These are phyloP conservation scores for Suillus paluster DNA, from an alignment of 768 basidiomycete genomes.

Conservation along the genomic window DNA sequence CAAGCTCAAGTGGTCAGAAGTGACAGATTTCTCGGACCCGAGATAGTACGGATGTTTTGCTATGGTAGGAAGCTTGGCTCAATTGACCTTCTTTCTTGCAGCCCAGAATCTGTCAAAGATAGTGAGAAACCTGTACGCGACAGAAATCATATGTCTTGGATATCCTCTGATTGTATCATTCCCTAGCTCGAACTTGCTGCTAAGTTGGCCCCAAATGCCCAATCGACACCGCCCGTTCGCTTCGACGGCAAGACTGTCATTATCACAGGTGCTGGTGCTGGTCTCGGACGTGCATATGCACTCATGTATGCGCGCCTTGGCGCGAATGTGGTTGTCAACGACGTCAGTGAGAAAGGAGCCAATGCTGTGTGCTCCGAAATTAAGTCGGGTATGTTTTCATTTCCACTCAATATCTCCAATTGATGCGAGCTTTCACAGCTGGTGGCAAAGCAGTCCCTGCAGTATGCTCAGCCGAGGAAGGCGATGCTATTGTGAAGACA, in stretches of 20 bases:
- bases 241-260: conserved; percentile 92
- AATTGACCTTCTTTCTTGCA: conserved; percentile 33
- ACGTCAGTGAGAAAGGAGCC: conserved; percentile 87
- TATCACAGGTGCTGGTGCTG: conserved; percentile 93
- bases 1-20: conserved; percentile 79
- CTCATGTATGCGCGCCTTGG: conserved; percentile 90
- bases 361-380: conserved; percentile 88
- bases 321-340: conserved; percentile 97
- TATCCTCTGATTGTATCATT: neutral
- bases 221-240: conserved; percentile 69
- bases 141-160: neutral
- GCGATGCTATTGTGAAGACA: conserved; percentile 84
- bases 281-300: conserved; percentile 91
- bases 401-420: neutral
- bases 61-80: neutral
- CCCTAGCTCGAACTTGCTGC: conserved; percentile 66
- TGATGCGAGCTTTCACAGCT: conserved; percentile 44
- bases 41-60: conserved; percentile 55
- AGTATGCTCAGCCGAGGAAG: conserved; percentile 89
- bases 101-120: conserved; percentile 70
- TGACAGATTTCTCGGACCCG: conserved; percentile 78
- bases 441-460: conserved; percentile 89
- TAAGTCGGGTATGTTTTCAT: conserved; percentile 57
- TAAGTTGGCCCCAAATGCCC: conserved; percentile 66
- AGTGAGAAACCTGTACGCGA: conserved; percentile 55